Evolutionary conservation across 176 grass and related monocot genomes (phyloP), one percentile per base, ranked within the genome.

Genomic region (Puya raimondii): DNA sequence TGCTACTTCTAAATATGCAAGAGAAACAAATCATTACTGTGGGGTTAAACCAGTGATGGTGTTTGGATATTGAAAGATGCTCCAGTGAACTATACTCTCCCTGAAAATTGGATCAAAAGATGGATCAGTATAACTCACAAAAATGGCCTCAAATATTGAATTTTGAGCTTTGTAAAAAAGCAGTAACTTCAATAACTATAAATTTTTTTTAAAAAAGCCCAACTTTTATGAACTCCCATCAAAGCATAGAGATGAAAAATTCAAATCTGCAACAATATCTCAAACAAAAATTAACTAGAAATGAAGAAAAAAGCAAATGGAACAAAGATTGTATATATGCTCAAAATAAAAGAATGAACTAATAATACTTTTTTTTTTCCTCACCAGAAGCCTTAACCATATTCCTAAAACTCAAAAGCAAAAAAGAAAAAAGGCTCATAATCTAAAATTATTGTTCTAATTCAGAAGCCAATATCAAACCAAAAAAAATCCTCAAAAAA

Each of bases 21-120:
- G 16, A 57, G 25, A 68, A 76, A 68, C 74, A 76, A 76, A 52
- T 10, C 65, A 76, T 76, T 33, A 53, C 27, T 10, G 9, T 17
- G 16, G 5, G 65, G 6, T 22, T 29, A 48, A 57, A 53, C 14
- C 73, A 68, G 53, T 58, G 18, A 58, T 20, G 15, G 16, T 17
- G 12, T 1, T 4, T 57, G 53, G n/a, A 61, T 18, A 10, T 61
- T 61, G 56, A 61, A 22, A 20, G 56, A 61, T 61, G 53, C 56
- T 61, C 21, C 56, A 11, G 2, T 18, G 54, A 59, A 21, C 56
- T 61, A 18, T 2, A 10, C 14, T 61, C 17, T n/a, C 16, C 56
- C 56, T 61, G 14, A 18, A 22, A 61, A 61, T 18, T 11, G 56
- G 21, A 21, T 5, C 12, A 61, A 9, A 61, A 61, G 0, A 61